Percentiles rank a stretch among this genome's conserved stretches.
phyloP scores from a whole-genome alignment of 169 alveolate genomes.

The Eimeria necatrix region DNA sequence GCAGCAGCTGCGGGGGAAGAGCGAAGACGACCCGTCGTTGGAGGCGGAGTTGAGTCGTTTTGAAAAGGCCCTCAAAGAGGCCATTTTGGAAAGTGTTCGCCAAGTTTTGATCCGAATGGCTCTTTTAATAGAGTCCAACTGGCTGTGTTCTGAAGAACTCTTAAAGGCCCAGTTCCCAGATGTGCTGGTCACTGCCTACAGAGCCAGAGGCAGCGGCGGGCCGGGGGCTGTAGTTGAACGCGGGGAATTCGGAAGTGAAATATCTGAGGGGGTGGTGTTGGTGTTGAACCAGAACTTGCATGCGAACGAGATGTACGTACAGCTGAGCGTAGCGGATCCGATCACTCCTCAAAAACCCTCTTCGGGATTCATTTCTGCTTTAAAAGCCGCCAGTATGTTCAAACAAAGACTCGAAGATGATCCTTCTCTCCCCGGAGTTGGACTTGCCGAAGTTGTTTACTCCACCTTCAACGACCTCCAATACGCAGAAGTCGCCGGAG shows the following conservation, averaged over 20 bases:
- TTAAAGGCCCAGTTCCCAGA: slow-evolving; percentile 69
- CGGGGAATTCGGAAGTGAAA: slow-evolving; percentile 78
- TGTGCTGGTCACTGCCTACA: slow-evolving; percentile 66
- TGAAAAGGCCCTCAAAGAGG: slow-evolving; percentile 44
- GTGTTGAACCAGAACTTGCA: slow-evolving; percentile 65
- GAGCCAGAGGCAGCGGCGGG: slow-evolving; percentile 76
- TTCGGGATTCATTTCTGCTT: slow-evolving; percentile 58
- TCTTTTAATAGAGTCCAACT: slow-evolving; percentile 39
- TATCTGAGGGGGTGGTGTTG: slow-evolving; percentile 35
- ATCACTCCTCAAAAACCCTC: slow-evolving; percentile 32
- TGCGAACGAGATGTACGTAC: slow-evolving; percentile 79
- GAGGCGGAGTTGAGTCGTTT: slow-evolving; percentile 38
- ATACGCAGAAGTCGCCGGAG: slow-evolving; percentile 63
- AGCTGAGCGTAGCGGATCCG: slow-evolving; percentile 76
- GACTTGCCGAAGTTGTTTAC: slow-evolving; percentile 76
- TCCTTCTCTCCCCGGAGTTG: slow-evolving; percentile 81
- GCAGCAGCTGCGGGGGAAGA: slow-evolving; percentile 60
- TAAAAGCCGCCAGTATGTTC: slow-evolving; percentile 76
- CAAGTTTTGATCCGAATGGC: slow-evolving; percentile 73
- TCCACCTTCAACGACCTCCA: slow-evolving; percentile 75
- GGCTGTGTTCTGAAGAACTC: slow-evolving; percentile 68
- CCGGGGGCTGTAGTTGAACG: slow-evolving; percentile 70
- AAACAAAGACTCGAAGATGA: slow-evolving; percentile 76
- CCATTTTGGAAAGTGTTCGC: slow-evolving; percentile 66
- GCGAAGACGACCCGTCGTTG: slow-evolving; percentile 70